These are phyloP conservation scores for Aspergillus pseudotamarii DNA, from an alignment of 2,329 filamentous ascomycete genomes.

Conservation along the genomic window DNA sequence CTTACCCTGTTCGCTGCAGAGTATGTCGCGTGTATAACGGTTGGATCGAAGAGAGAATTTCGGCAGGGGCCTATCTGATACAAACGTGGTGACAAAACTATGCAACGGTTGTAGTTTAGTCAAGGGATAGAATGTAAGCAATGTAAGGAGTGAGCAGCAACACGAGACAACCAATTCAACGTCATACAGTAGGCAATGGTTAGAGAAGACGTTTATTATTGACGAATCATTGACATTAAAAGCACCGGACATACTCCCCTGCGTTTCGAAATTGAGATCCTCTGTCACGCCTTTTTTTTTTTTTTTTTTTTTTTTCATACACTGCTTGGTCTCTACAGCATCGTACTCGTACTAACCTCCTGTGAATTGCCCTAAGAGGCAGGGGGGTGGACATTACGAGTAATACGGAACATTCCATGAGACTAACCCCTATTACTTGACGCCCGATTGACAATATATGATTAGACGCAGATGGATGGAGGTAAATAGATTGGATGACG, in stretches of 20 bases:
- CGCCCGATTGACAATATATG: not conserved
- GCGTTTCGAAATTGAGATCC: slow-evolving; percentile 9
- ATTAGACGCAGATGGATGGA: not conserved
- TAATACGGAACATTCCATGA: not conserved
- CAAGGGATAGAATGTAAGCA: not conserved
- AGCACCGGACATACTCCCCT: not conserved
- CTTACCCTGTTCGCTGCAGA: not conserved
- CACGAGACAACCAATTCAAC: not conserved
- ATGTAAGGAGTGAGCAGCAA: not conserved
- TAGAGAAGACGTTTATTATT: not conserved
- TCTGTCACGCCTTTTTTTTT: not conserved
- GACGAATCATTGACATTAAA: not conserved
- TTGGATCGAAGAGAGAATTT: not conserved
- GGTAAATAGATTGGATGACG: not conserved
- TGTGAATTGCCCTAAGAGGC: not conserved
- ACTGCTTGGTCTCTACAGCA: no score
- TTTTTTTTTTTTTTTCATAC: not conserved
- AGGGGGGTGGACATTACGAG: not conserved
- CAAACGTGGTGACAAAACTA: not conserved
- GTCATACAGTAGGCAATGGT: not conserved
- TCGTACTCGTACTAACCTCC: slow-evolving; percentile 7
- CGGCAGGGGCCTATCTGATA: not conserved
- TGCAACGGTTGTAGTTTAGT: not conserved
- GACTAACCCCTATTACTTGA: not conserved
- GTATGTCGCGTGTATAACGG: not conserved